Evolutionary conservation across 331 rosid species (phyloP).

Genomic region (Malus hybrid): DNA sequence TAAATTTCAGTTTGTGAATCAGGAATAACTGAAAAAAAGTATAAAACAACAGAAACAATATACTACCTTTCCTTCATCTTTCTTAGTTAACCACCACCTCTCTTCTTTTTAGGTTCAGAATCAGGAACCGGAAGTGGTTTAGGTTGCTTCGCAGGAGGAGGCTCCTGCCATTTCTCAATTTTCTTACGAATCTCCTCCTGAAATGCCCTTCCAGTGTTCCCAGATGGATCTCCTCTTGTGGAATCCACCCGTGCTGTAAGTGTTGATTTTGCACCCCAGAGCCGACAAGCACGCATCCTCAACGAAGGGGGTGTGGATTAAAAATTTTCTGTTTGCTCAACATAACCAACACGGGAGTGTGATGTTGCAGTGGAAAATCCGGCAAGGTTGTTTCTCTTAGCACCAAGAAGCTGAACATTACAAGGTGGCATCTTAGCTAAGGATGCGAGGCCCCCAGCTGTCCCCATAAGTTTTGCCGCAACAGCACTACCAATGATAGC

Average conservation of each 20-base stretch:
- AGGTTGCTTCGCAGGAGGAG: constrained; percentile 94
- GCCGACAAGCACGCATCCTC: constrained; percentile 80
- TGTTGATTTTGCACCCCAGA: constrained; percentile 71
- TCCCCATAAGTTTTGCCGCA: constrained; percentile 94
- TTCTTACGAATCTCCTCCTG: constrained; percentile 69
- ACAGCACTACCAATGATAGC: constrained; percentile 84
- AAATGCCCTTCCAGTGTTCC: constrained; percentile 54
- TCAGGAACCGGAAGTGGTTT: constrained; percentile 96
- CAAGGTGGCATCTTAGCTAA: constrained; percentile 95
- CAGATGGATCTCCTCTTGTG: constrained; percentile 86
- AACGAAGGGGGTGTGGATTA: constrained; percentile 77
- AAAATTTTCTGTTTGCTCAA: constrained; percentile 82
- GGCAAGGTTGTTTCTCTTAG: constrained; percentile 83
- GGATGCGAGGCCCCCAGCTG: constrained; percentile 72
- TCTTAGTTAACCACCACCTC: constrained; percentile 97
- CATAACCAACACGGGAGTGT: constrained; percentile 78
- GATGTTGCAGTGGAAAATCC: constrained; percentile 92
- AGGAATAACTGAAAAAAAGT: neutral
- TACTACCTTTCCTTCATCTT: constrained; percentile 89
- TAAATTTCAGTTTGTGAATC: constrained; percentile 6
- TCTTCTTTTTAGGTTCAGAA: constrained; percentile 93
- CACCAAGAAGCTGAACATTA: constrained; percentile 98
- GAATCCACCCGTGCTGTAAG: constrained; percentile 91
- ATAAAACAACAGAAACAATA: neutral
- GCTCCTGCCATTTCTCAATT: constrained; percentile 98